These are phyloP conservation scores for Terana coerulea DNA, from an alignment of 768 basidiomycete species.

Conservation along the genomic window DNA sequence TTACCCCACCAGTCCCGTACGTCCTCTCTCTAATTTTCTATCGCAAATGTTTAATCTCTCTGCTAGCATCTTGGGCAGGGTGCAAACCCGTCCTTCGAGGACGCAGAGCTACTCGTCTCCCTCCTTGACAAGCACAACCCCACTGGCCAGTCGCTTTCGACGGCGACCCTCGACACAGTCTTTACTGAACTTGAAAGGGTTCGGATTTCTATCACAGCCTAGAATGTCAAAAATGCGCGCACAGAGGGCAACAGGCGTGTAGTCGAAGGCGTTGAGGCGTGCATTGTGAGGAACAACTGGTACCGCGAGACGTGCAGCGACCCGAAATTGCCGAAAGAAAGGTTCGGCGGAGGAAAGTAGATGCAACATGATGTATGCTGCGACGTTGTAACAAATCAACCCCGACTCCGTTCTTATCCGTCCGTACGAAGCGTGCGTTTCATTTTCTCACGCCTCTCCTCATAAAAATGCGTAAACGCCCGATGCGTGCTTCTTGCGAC, in stretches of 20 bases:
- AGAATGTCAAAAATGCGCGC: conserved; percentile 32
- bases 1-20: conserved; percentile 42
- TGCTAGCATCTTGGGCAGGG: conserved; percentile 42
- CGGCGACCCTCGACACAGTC: conserved; percentile 24
- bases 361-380: too few relatives aligned
- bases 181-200: conserved; percentile 32
- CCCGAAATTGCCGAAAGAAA: too few relatives aligned
- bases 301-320: conserved; percentile 17
- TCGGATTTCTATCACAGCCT: conserved; percentile 33
- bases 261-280: conserved; percentile 27
- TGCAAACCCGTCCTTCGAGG: conserved; percentile 43
- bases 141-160: conserved; percentile 17
- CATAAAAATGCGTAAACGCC: too few relatives aligned
- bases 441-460: too few relatives aligned
- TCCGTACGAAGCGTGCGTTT: too few relatives aligned
- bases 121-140: conserved; percentile 31
- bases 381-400: too few relatives aligned
- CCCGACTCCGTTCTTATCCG: too few relatives aligned
- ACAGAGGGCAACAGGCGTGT: conserved; percentile 32
- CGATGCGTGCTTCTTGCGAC: too few relatives aligned
- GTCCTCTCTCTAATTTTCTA: conserved; percentile 8
- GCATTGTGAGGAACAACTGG: conserved; percentile 26
- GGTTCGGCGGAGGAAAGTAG: too few relatives aligned
- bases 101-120: conserved; percentile 33
- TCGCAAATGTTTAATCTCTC: conserved; percentile 10